A percentile compares a stretch with the other conserved stretches of the same genome.
These are phyloP conservation scores for Ganoderma boninense DNA, from an alignment of 1,284 basidiomycete species.

Conservation along the genomic window DNA sequence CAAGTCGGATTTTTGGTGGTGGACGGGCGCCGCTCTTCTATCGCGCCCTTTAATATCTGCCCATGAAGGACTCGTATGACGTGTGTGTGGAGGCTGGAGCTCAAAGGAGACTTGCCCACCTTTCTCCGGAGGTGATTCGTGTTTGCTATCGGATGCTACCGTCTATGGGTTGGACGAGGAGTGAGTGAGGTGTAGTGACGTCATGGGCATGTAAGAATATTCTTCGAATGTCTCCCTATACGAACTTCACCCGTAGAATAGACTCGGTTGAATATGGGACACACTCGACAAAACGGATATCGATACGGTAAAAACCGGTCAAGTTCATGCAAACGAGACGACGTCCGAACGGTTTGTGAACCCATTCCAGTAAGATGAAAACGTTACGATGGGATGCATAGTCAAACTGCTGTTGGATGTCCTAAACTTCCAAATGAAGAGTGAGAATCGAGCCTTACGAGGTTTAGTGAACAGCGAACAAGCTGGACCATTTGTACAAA, in stretches of 20 bases:
- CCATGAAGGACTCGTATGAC: background rate
- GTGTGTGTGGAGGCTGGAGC: conserved; percentile 1
- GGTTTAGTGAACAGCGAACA: background rate
- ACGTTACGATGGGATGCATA: background rate
- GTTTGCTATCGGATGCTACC: background rate
- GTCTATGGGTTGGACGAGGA: background rate
- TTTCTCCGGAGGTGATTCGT: background rate
- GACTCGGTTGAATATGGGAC: background rate
- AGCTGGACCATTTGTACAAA: background rate
- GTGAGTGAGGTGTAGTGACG: background rate
- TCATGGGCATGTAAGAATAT: background rate
- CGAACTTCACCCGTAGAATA: background rate
- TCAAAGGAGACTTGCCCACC: background rate
- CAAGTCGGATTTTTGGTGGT: background rate
- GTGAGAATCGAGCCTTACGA: background rate
- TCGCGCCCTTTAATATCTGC: conserved; percentile 3
- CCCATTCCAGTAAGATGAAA: background rate
- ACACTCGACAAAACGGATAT: too few species aligned
- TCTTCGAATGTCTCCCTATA: background rate
- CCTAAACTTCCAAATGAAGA: background rate
- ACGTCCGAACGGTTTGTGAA: background rate
- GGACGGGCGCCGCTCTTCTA: background rate
- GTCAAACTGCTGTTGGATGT: background rate
- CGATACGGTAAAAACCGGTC: background rate
- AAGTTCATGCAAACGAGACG: background rate